Evolutionary conservation across 371 early-diverging fungal genomes (phyloP).

Genomic region (Saksenaea vasiformis): DNA sequence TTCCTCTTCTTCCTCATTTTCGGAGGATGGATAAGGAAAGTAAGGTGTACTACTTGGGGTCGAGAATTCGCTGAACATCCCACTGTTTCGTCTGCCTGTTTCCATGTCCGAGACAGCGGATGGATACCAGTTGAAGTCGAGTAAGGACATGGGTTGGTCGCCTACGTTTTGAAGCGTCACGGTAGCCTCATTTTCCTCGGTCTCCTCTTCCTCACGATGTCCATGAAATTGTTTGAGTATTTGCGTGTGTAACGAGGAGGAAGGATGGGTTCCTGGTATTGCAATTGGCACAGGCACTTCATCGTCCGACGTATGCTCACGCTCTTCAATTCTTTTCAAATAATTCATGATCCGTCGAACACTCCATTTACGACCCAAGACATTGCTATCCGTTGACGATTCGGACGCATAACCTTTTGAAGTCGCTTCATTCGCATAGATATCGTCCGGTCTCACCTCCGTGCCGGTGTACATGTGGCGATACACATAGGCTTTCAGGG

Average conservation of each 20-base stretch:
- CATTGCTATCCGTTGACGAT: conserved; percentile 15
- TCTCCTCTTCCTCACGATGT: conserved; percentile 4
- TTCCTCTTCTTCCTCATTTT: conserved; percentile 1
- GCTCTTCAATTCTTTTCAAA: conserved; percentile 38
- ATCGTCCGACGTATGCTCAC: conserved; percentile 6
- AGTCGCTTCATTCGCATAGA: conserved; percentile 8
- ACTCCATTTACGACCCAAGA: conserved; percentile 37
- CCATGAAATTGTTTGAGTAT: background rate
- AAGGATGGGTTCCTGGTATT: background rate
- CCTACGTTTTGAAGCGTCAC: conserved; percentile 21
- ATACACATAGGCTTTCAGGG: conserved; percentile 41
- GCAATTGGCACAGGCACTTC: background rate
- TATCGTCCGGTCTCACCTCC: background rate
- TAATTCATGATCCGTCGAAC: conserved; percentile 41
- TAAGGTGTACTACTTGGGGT: background rate
- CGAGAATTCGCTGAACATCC: conserved; percentile 5
- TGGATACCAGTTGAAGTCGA: conserved; percentile 14
- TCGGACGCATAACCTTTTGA: conserved; percentile 26
- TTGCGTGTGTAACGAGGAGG: background rate
- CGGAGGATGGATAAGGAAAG: background rate
- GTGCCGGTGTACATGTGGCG: conserved; percentile 34
- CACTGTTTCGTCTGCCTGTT: conserved; percentile 1
- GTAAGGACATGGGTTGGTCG: background rate
- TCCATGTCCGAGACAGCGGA: background rate
- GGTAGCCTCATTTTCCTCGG: conserved; percentile 39